These are phyloP conservation scores for Zymoseptoria crescenta DNA, from an alignment of 2,329 filamentous ascomycete species.

Conservation along the genomic window DNA sequence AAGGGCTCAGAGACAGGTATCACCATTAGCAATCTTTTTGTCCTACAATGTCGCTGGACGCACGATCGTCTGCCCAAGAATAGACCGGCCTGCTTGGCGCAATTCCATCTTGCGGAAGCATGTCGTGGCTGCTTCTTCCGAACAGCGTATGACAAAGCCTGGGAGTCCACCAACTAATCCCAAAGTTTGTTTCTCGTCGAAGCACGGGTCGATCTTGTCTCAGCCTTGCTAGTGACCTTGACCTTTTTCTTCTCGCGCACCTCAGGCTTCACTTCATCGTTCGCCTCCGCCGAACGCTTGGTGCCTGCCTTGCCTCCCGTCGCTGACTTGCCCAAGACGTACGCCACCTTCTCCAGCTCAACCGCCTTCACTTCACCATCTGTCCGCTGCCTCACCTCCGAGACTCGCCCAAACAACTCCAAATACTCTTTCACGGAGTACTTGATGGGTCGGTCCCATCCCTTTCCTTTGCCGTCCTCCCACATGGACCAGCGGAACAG, in stretches of 20 bases:
- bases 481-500: constrained; percentile 64
- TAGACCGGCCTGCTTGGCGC: background rate
- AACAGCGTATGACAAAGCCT: background rate
- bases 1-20: background rate
- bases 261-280: background rate
- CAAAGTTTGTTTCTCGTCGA: background rate
- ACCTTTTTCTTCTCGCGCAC: background rate
- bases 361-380: constrained; percentile 17
- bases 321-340: constrained; percentile 11
- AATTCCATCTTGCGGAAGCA: no score
- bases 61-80: background rate
- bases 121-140: background rate
- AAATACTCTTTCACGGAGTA: constrained; percentile 65
- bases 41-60: background rate
- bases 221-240: background rate
- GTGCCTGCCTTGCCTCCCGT: background rate
- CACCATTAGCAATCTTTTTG: background rate
- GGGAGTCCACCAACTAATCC: background rate
- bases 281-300: background rate
- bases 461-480: constrained; percentile 30
- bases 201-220: background rate
- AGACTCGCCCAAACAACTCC: constrained; percentile 39
- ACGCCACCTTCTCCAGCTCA: constrained; percentile 14
- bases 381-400: constrained; percentile 38
- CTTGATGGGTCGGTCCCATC: constrained; percentile 50